A percentile compares a stretch with the other conserved stretches of the same genome.
Conservation (phyloP, 2,329 filamentous ascomycete species). For the Catunica adiposa region DNA sequence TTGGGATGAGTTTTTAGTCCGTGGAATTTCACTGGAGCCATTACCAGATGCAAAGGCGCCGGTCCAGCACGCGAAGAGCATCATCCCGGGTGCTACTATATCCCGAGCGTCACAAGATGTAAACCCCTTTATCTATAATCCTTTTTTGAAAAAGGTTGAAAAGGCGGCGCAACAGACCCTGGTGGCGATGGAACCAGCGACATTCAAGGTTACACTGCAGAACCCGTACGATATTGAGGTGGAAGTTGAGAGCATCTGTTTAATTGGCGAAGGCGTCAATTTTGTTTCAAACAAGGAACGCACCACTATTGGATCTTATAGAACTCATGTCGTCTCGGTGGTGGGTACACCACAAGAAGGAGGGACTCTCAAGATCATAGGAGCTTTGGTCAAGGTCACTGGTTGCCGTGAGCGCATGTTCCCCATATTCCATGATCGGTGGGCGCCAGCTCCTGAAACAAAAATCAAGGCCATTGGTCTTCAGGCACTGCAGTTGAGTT, state of each 20-base stretch:
- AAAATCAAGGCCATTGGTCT: conserved; percentile 68
- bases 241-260: conserved; percentile 63
- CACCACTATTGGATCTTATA: conserved; percentile 60
- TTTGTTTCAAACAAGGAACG: conserved; percentile 51
- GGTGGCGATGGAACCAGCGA: conserved; percentile 61
- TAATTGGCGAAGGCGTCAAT: conserved; percentile 57
- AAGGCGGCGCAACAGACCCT: conserved; percentile 49
- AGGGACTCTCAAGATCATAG: conserved; percentile 57
- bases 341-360: conserved; percentile 47
- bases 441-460: conserved; percentile 49
- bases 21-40: conserved; percentile 55
- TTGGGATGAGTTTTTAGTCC: conserved; percentile 91
- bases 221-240: conserved; percentile 91
- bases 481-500: conserved; percentile 34
- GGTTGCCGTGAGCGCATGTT: conserved; percentile 73
- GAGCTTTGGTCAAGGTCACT: conserved; percentile 62
- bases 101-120: conserved; percentile 41
- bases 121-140: conserved; percentile 90
- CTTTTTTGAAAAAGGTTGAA: conserved; percentile 58
- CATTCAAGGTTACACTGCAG: conserved; percentile 70
- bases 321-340: conserved; percentile 63
- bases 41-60: conserved; percentile 42
- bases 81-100: conserved; percentile 33
- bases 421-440: conserved; percentile 63
- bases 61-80: conserved; percentile 44